Conservation (phyloP, 2,329 filamentous ascomycete genomes). For the Zymoseptoria brevis region DNA sequence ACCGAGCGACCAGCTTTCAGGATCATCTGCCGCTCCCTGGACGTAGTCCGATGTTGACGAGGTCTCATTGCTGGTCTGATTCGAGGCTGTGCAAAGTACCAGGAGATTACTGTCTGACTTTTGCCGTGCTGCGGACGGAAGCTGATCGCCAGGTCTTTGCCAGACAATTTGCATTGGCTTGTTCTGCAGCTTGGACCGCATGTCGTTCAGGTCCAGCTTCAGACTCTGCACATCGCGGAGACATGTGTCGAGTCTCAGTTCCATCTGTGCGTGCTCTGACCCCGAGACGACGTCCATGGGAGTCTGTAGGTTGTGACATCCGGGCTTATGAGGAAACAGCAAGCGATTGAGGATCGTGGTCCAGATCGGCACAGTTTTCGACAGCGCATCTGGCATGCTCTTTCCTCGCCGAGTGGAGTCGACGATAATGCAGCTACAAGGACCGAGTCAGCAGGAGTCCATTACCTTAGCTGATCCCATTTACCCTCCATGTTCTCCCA, state of each 20-base stretch:
- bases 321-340: conserved; percentile 56
- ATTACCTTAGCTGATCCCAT: conserved; percentile 15
- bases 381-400: conserved; percentile 89
- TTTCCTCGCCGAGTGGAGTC: conserved; percentile 92
- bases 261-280: conserved; percentile 75
- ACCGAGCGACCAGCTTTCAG: conserved; percentile 82
- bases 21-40: conserved; percentile 90
- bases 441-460: not conserved
- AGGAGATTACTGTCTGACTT: conserved; percentile 50
- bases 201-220: conserved; percentile 48
- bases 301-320: conserved; percentile 53
- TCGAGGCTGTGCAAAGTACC: conserved; percentile 78
- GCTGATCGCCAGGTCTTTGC: conserved; percentile 60
- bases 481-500: conserved; percentile 60
- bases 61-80: conserved; percentile 63
- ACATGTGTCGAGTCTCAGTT: conserved; percentile 50
- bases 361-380: conserved; percentile 92
- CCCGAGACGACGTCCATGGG: conserved; percentile 63
- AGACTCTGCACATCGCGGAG: conserved; percentile 50
- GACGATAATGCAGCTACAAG: conserved; percentile 64
- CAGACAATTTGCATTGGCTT: conserved; percentile 73
- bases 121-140: conserved; percentile 38
- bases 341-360: conserved; percentile 74
- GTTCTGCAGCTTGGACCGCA: conserved; percentile 47
- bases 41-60: conserved; percentile 65